These are phyloP conservation scores for Colletotrichum sp. DNA, from an alignment of 2,329 filamentous ascomycete species.

Conservation along the genomic window DNA sequence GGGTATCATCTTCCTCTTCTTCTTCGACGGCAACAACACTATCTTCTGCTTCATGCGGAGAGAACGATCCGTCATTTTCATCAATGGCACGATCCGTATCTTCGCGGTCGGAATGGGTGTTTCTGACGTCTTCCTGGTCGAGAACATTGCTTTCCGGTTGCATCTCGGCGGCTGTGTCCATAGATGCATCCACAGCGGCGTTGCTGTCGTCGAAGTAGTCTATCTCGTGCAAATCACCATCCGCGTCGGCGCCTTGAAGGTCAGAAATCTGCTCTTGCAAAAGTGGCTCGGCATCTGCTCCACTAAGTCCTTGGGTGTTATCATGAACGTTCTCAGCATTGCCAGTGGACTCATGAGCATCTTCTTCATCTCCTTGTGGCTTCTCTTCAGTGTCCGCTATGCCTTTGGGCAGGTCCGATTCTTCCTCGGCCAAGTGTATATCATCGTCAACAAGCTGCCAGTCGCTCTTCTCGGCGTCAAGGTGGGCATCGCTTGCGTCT, in stretches of 20 bases:
- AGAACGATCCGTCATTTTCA: not conserved
- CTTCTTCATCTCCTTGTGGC: constrained; percentile 10
- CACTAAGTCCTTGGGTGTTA: not conserved
- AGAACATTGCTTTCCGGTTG: not conserved
- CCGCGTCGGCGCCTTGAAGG: not conserved
- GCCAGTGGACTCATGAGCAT: constrained; percentile 22
- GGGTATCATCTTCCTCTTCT: not conserved
- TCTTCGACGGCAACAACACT: not conserved
- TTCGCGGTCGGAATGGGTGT: not conserved
- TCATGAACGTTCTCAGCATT: not conserved
- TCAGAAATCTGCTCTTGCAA: constrained; percentile 6
- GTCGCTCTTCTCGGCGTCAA: not conserved
- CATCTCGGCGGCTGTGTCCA: not conserved
- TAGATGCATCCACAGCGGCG: constrained; percentile 25
- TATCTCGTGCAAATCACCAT: constrained; percentile 30
- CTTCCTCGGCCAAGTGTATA: constrained; percentile 7
- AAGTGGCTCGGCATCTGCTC: not conserved
- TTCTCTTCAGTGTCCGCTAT: not conserved
- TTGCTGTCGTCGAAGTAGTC: constrained; percentile 41
- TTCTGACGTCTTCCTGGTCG: constrained; percentile 2
- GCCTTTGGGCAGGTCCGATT: constrained; percentile 2
- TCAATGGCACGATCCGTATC: not conserved
- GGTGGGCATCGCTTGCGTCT: not conserved
- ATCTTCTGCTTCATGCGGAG: not conserved
- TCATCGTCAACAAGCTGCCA: constrained; percentile 5